Evolutionary conservation across 1,139 yeast species (phyloP), one percentile per base, ranked within the genome.

Genomic region (Pichia sp.): DNA sequence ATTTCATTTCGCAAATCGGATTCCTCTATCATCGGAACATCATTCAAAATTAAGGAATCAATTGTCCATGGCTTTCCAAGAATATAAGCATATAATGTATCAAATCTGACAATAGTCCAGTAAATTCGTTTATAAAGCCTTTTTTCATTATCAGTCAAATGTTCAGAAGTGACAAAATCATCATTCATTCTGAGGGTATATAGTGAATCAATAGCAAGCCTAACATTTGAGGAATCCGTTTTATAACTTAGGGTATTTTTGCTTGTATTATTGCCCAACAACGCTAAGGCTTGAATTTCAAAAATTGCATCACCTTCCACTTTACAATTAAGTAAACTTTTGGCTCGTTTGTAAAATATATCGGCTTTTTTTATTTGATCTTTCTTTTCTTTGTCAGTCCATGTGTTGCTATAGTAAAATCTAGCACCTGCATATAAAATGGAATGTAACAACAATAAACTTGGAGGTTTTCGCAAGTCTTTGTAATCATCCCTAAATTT

Each of bases 111-210:
- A 5, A 58, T 31, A 5, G 52, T 71, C 95, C 95, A 85, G 90
- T 90, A 85, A 26, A 83, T 72, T 42, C 87, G 68, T 53, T 82
- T 72, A 77, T 85, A 79, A 39, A 79, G 61, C 49, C 76, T 74
- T 58, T 79, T 77, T 46, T 79, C 84, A 27, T 71, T 65, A 49
- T 45, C 45, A 23, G 55, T 54, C 6, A 60, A 49, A 10, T 55
- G 52, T 37, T 61, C 62, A 9, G 46, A 50, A 37, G 50, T 49
- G 7, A 28, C n/a, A 4, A 7, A 11, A 10, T 29, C 16, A 53
- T 87, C 71, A 60, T 85, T 92, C 53, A 85, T 68, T 1, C 95
- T 94, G 57, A 80, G 74, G 3, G 87, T 85, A 57, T 83, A 88
- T 3, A 92, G 90, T 23, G 51, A 44, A 9, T 55, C 50, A 3